Evolutionary conservation across 2,329 filamentous ascomycete species (phyloP), one percentile per base, ranked within the genome.

Genomic region (Magnaporthiopsis poae): DNA sequence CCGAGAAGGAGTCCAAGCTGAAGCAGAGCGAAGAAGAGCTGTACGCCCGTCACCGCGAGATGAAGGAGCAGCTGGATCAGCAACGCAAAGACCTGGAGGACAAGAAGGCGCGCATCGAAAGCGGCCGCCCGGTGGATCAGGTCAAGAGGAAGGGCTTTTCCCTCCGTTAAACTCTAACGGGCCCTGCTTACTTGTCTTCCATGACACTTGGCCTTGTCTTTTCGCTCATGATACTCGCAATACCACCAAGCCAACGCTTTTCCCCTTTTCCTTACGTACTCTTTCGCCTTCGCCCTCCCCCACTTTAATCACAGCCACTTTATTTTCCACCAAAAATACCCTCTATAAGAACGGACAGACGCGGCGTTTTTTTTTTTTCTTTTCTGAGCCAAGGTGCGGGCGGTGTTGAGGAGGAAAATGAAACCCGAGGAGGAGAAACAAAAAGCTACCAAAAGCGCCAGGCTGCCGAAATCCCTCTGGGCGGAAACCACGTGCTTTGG

Each of bases 61-160:
- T 99, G 95, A 99, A 98, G 86, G 95, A 99, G 77, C 94, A 98
- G 80, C 87, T 99, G 74, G 95, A 99, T 76, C 89, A 93, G 77
- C 94, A 98, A 84, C 89, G 93, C 78, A 80, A 87, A 78, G 95
- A 99, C 79, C 87, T 99, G 76, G 95, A 99, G 79, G 95, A 99
- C 82, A 99, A 98, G 91, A 99, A 99, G 85, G 80, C 86, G 71
- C 89, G 95, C 74, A 84, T 99, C 82, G 95, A 99, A 81, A 96
- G 90, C 77, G 95, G 95, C 75, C 87, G 95, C 78, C 95, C 95
- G 71, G 82, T 98, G 81, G 95, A 98, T 83, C 94, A 98, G 84
- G 89, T 89, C 81, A 96, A 96, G 90, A 91, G 92, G 82, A 98
- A 98, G 91, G 94, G 94, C 68, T 99, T 99, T 86, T 99, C 95